These are phyloP conservation scores for Pyrenophora teres DNA, from an alignment of 2,329 filamentous ascomycete genomes.

Conservation along the genomic window DNA sequence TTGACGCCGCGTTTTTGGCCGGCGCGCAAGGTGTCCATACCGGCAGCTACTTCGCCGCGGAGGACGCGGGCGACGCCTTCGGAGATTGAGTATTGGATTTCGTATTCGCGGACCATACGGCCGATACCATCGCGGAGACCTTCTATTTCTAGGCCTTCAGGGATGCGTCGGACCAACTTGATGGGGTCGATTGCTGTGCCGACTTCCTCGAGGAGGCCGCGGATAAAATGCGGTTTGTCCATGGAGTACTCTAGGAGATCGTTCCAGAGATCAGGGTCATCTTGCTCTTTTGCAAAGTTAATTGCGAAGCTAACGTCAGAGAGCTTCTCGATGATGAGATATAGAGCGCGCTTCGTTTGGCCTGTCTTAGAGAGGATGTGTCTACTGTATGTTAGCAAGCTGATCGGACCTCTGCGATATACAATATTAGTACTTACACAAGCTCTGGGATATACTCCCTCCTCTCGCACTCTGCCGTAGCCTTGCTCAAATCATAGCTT, in stretches of 20 bases:
- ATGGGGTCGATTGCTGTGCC: slow-evolving; percentile 94
- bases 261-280: slow-evolving; percentile 92
- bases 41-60: slow-evolving; percentile 81
- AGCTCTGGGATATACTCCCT: slow-evolving; percentile 85
- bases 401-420: neutral
- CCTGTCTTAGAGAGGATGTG: slow-evolving; percentile 95
- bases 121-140: slow-evolving; percentile 86
- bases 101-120: slow-evolving; percentile 92
- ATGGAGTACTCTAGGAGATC: slow-evolving; percentile 94
- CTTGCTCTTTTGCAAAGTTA: slow-evolving; percentile 89
- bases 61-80: slow-evolving; percentile 86
- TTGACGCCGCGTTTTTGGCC: slow-evolving; percentile 86
- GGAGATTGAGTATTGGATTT: slow-evolving; percentile 91
- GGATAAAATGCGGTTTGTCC: slow-evolving; percentile 96
- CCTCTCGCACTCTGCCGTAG: slow-evolving; percentile 77
- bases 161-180: slow-evolving; percentile 84
- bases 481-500: slow-evolving; percentile 83
- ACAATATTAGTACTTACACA: slow-evolving; percentile 58
- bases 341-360: slow-evolving; percentile 87
- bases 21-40: slow-evolving; percentile 77
- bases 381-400: slow-evolving; percentile 31
- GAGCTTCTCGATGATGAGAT: slow-evolving; percentile 91
- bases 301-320: slow-evolving; percentile 92
- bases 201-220: slow-evolving; percentile 87
- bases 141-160: slow-evolving; percentile 89